Percentiles rank a stretch among this genome's conserved stretches.
phyloP scores from a whole-genome alignment of 2,329 filamentous ascomycete genomes.

The Myriangium duriaei region DNA sequence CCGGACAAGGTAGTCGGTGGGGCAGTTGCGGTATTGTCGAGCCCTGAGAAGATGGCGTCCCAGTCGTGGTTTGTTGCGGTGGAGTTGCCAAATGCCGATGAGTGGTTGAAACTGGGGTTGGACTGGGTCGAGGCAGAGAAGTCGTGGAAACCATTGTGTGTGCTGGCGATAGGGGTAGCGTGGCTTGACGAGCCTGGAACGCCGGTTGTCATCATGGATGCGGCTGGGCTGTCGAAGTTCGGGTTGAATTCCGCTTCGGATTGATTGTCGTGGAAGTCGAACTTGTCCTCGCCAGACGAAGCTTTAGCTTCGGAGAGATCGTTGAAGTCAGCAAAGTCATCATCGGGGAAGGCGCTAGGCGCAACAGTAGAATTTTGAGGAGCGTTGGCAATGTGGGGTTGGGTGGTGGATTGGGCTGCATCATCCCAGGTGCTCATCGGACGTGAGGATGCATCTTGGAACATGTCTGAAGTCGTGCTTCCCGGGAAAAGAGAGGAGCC shows the following conservation, averaged over 20 bases:
- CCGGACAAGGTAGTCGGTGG: constrained; percentile 16
- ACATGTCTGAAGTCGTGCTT: constrained; percentile 14
- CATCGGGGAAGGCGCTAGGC: constrained; percentile 45
- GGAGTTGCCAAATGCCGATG: constrained; percentile 11
- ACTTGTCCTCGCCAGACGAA: constrained; percentile 39
- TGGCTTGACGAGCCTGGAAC: constrained; percentile 28
- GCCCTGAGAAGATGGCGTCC: constrained; percentile 82
- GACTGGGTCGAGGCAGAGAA: constrained; percentile 15
- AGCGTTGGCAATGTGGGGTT: constrained; percentile 13
- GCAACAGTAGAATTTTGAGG: constrained; percentile 19
- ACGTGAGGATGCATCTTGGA: constrained; percentile 19
- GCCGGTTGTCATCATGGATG: constrained; percentile 34
- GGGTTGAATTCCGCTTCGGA: constrained; percentile 50
- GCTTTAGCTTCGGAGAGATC: constrained; percentile 77
- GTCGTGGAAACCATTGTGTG: constrained; percentile 19
- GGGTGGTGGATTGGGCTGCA: constrained; percentile 7
- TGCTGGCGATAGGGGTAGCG: constrained; percentile 25
- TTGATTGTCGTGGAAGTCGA: constrained; percentile 53
- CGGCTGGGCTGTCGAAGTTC: constrained; percentile 57
- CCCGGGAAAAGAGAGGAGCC: constrained; percentile 5
- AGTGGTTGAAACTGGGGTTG: constrained; percentile 14
- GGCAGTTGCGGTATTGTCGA: constrained; percentile 43
- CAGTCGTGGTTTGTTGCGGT: constrained; percentile 57
- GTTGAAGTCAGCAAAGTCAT: constrained; percentile 69
- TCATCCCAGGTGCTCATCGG: constrained; percentile 19